Evolutionary conservation across 2,329 filamentous ascomycete species (phyloP), one percentile per base, ranked within the genome.

Genomic region (Sordariomycetes sp.): DNA sequence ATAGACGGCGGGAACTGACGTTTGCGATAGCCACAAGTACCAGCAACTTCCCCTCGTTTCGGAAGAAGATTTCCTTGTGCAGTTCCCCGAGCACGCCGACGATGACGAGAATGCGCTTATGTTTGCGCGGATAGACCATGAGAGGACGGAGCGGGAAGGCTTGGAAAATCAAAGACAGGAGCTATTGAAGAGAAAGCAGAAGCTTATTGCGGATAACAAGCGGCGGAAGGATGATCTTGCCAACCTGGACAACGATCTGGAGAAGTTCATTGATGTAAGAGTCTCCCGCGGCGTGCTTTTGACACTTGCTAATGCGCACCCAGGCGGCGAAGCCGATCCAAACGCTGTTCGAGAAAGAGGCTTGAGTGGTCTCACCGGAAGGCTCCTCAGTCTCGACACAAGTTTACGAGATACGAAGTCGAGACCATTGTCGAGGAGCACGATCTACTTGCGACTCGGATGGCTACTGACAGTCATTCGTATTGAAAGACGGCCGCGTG

Each of bases 171-270:
- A 87, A 47, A 72, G 88, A 33, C 80, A 87, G 54, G 81, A 82
- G 44, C 66, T 88, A 3, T 61, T 87, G 30, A 86, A 72, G 51
- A 61, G 70, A 34, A 78, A 77, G 48, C 69, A 73, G 45, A 76
- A 76, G 54, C 65, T 78, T 32, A 76, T 75, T 33, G 65, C 70
- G 2, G 73, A 78, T 54, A 95, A 95, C 55, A 94, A 93, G 62
- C 86, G 86, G 61, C 75, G 90, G 45, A 94, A 94, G 55, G 88
- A 95, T 36, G 87, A 96, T 49, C 64, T 98, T 32, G 87, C 84
- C 15, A 94, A 83, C 49, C 64, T 98, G 40, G 92, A 98, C 49
- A 82, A 84, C 50, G 86, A 94, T 57, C 65, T 96, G 37, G 92
- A 96, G 61, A 88, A 85, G 50, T 94, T 94, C 52, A 90, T 94